Percentiles rank a stretch among this genome's conserved stretches.
Conservation (phyloP, 352 stramenopile genomes). For the Saprolegnia parasitica region DNA sequence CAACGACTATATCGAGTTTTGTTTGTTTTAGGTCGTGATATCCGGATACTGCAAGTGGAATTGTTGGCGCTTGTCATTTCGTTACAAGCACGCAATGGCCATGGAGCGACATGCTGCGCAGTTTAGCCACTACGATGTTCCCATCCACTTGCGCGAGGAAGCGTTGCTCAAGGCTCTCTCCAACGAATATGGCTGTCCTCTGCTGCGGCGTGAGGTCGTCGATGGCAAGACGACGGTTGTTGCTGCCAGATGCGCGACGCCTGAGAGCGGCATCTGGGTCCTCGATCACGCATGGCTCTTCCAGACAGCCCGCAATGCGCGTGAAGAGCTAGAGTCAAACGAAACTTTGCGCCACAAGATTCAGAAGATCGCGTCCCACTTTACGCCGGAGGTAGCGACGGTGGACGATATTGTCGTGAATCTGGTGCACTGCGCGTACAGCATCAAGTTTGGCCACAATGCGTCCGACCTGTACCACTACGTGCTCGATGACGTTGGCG, state of each 20-base stretch:
- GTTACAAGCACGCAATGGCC: conserved; percentile 1
- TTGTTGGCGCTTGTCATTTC: neutral
- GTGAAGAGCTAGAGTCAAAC: conserved; percentile 36
- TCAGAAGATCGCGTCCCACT: conserved; percentile 8
- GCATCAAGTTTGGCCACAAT: conserved; percentile 41
- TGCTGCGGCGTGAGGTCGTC: conserved; percentile 32
- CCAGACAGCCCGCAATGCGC: conserved; percentile 37
- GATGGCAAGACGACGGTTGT: conserved; percentile 27
- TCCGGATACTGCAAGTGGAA: neutral
- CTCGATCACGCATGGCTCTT: conserved; percentile 43
- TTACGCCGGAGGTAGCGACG: conserved; percentile 1
- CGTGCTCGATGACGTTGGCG: conserved; percentile 44
- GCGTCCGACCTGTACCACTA: conserved; percentile 49
- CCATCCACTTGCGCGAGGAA: conserved; percentile 34
- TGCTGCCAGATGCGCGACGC: conserved; percentile 25
- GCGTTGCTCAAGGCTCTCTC: conserved; percentile 38
- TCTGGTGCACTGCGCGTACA: conserved; percentile 44
- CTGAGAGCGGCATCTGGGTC: conserved; percentile 31
- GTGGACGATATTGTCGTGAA: conserved; percentile 36
- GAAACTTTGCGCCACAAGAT: conserved; percentile 33
- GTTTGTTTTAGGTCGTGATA: neutral
- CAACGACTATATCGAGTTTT: neutral
- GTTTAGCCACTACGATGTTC: conserved; percentile 41
- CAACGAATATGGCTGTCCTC: conserved; percentile 28
- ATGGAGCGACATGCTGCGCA: conserved; percentile 40